phyloP scores from a whole-genome alignment of 1,139 yeast genomes.

The Scheffersomyces cryptocercus region DNA sequence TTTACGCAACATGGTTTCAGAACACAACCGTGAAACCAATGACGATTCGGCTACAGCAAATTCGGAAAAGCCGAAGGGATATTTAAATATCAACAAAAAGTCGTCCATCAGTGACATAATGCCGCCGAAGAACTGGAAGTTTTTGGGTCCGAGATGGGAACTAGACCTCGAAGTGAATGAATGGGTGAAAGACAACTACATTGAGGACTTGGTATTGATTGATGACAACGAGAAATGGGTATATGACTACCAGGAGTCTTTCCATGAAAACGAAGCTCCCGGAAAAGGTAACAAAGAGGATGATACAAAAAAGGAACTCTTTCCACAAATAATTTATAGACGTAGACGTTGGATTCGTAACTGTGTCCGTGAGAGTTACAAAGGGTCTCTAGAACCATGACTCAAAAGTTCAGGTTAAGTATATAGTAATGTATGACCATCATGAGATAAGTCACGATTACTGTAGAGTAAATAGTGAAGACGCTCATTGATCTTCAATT shows the following conservation, averaged over 20 bases:
- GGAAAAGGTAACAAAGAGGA: conserved; percentile 2
- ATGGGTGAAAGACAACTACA: conserved; percentile 57
- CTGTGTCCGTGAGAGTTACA: conserved; percentile 25
- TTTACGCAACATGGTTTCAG: neutral
- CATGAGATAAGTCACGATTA: too few species aligned
- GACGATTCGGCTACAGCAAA: neutral
- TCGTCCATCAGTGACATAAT: conserved; percentile 35
- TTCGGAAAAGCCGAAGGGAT: conserved; percentile 6
- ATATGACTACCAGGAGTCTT: conserved; percentile 45
- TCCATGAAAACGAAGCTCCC: conserved; percentile 1
- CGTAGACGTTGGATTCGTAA: conserved; percentile 57
- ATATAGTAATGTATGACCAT: too few species aligned
- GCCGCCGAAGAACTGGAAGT: conserved; percentile 63
- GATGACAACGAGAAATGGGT: conserved; percentile 81
- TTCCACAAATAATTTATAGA: conserved; percentile 31
- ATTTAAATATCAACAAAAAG: conserved; percentile 14
- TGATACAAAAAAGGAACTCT: neutral
- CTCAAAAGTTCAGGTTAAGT: too few species aligned
- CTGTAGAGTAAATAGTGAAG: too few species aligned
- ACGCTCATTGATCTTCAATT: too few species aligned
- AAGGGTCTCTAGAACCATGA: neutral
- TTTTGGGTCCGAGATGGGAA: conserved; percentile 49
- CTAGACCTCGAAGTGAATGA: conserved; percentile 57
- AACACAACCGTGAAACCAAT: conserved; percentile 12
- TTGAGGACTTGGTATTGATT: conserved; percentile 54